These are phyloP conservation scores for Lipomyces mesembrius DNA, from an alignment of 805 yeast genomes.

Conservation along the genomic window DNA sequence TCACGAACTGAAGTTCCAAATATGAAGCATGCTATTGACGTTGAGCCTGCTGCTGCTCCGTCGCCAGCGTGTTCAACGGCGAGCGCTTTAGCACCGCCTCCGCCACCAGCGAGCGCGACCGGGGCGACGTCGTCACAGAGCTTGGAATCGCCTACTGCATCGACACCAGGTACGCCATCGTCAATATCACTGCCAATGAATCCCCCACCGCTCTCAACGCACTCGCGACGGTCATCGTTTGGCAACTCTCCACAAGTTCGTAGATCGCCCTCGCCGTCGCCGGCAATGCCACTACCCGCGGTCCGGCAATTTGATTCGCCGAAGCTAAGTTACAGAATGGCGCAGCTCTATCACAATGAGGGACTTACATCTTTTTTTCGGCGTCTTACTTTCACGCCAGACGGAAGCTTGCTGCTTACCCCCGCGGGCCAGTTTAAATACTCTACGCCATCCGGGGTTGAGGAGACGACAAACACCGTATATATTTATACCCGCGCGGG, in stretches of 20 bases:
- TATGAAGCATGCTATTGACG: constrained; percentile 27
- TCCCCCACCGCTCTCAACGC: constrained; percentile 46
- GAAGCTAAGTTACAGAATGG: constrained; percentile 38
- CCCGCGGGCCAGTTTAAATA: constrained; percentile 71
- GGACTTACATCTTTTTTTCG: constrained; percentile 89
- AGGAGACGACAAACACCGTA: constrained; percentile 67
- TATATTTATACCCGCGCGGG: constrained; percentile 78
- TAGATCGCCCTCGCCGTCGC: constrained; percentile 48
- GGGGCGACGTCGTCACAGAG: background rate
- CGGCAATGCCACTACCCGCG: constrained; percentile 53
- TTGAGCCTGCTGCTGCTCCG: constrained; percentile 16
- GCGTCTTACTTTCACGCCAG: constrained; percentile 83
- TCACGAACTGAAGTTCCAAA: constrained; percentile 62
- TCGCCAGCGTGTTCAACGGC: constrained; percentile 10
- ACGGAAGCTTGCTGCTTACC: constrained; percentile 77
- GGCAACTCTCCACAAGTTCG: constrained; percentile 46
- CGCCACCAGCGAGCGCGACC: background rate
- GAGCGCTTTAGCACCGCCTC: constrained; percentile 7
- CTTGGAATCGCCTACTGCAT: constrained; percentile 36
- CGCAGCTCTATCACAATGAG: constrained; percentile 75
- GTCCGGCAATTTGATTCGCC: constrained; percentile 51
- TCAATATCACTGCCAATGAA: constrained; percentile 42
- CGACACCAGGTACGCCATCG: constrained; percentile 38
- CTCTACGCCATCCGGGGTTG: constrained; percentile 41
- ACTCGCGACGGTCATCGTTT: constrained; percentile 53